Conservation (phyloP, 768 basidiomycete species). For the Psilocybe cubensis region DNA sequence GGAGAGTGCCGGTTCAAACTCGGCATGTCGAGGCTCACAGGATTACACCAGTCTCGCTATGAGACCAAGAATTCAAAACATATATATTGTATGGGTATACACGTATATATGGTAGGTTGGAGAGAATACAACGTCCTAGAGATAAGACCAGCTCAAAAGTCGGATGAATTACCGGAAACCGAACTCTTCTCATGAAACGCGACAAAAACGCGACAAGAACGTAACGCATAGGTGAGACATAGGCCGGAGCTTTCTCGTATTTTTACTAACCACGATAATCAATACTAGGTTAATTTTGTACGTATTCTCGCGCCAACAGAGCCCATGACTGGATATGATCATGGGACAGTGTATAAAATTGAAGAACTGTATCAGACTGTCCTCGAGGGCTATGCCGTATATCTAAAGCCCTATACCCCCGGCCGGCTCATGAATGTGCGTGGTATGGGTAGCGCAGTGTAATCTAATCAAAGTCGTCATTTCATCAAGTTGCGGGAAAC, state of each 20-base stretch:
- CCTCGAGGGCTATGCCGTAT: constrained; percentile 65
- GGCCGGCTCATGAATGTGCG: constrained; percentile 74
- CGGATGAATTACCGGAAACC: neutral
- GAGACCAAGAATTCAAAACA: too few relatives aligned
- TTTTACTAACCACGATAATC: constrained; percentile 50
- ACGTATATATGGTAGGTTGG: too few relatives aligned
- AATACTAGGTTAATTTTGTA: constrained; percentile 65
- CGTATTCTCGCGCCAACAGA: constrained; percentile 67
- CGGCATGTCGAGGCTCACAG: too few relatives aligned
- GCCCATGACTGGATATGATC: constrained; percentile 62
- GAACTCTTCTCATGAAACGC: too few relatives aligned
- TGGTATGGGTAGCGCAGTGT: too few relatives aligned
- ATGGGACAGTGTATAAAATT: neutral
- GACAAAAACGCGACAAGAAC: too few relatives aligned
- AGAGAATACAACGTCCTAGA: too few relatives aligned
- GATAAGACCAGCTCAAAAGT: neutral
- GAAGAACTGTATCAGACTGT: constrained; percentile 26
- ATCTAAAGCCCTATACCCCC: constrained; percentile 59
- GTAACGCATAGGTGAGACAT: constrained; percentile 73
- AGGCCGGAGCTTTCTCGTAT: constrained; percentile 59
- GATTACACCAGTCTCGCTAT: too few relatives aligned
- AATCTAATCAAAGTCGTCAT: constrained; percentile 35
- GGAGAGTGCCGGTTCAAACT: too few relatives aligned
- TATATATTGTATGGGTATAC: too few relatives aligned
- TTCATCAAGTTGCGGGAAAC: neutral